Base-by-base conservation (phyloP, 805 yeast species). In the Debaryomyces tyrocola region DNA sequence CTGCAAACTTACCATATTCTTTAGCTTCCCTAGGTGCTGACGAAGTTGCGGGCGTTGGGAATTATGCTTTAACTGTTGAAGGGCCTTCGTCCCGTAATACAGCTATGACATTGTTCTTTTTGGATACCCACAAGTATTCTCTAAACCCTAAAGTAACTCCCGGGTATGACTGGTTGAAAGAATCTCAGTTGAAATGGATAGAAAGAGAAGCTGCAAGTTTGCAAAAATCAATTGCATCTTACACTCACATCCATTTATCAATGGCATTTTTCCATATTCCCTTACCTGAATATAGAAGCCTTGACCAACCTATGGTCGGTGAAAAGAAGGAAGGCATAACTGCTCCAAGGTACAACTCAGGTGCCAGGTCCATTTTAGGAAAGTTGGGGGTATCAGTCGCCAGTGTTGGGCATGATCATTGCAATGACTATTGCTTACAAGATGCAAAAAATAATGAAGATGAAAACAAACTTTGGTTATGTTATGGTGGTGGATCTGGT, bases 241-340 rank as follows among this genome's bases (percentile, higher is more conserved):
- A 74, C 53, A 50, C 74, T 1, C 68, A 70, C 14, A 65, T 64
- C 4, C 84, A 80, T 33, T 58, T 88, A 50, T 76, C 90, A 10
- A 83, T 94, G 90, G 96, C 96, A 0, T 92, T 94, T 57, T 87
- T 91, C 75, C 99, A 94, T 61, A 91, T 94, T 27, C 99, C 99
- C 0, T 54, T 91, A 14, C 94, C 96, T 1, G 98, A 94, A 63
- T 91, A 82, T 62, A 67, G 82, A 47, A 75, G 85, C 49, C 44
- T 70, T 18, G 50, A 63, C 6, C 73, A 64, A 49, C 69, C 74
- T 8, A 55, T 74, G n/a, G 71, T 84, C 5, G 99, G 99, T 0
- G 63, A 66, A 20, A 66, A 63, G 41, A 79, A 79, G 47, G 99
- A 94, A 67, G 85, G 82, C 0, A 78, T 87, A 7, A 86, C 94